Conservation (phyloP, 2,329 filamentous ascomycete genomes). For the Talaromyces amestolkiae region DNA sequence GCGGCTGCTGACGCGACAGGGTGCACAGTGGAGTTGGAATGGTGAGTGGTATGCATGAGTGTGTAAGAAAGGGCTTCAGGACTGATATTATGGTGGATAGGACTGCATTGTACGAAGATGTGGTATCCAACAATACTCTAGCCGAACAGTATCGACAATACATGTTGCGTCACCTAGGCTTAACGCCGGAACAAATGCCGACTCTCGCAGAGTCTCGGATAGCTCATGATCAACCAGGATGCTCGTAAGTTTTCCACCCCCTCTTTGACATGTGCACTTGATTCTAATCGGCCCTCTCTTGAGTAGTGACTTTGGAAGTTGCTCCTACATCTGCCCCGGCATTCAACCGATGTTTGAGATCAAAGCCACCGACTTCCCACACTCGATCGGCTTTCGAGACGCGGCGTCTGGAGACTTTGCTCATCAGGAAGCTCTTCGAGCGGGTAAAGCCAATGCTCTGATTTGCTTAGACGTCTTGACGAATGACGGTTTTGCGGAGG, state of each 20-base stretch:
- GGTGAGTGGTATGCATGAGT: neutral
- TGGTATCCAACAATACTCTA: neutral
- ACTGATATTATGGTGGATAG: neutral
- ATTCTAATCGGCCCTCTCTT: neutral
- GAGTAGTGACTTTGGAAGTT: neutral
- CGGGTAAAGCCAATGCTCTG: slow-evolving; percentile 5
- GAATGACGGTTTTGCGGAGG: neutral
- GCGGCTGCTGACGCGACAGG: slow-evolving; percentile 24
- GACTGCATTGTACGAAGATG: slow-evolving; percentile 3
- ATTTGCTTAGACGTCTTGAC: slow-evolving; percentile 5
- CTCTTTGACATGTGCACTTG: neutral
- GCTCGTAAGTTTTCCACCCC: neutral
- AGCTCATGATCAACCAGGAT: slow-evolving; percentile 1
- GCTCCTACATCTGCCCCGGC: slow-evolving; percentile 3
- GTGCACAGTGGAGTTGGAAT: slow-evolving; percentile 20
- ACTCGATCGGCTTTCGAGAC: neutral
- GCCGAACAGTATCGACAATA: slow-evolving; percentile 4
- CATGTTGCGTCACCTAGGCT: neutral
- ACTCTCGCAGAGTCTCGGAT: neutral
- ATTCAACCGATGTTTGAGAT: slow-evolving; percentile 8
- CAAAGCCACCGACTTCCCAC: neutral
- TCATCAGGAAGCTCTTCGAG: slow-evolving; percentile 6
- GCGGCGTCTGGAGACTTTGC: neutral
- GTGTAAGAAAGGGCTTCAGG: neutral
- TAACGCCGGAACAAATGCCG: neutral